Percentiles rank a stretch among this genome's conserved stretches.
Conservation (phyloP, 345 rosid genomes). For the Pistacia integerrima region DNA sequence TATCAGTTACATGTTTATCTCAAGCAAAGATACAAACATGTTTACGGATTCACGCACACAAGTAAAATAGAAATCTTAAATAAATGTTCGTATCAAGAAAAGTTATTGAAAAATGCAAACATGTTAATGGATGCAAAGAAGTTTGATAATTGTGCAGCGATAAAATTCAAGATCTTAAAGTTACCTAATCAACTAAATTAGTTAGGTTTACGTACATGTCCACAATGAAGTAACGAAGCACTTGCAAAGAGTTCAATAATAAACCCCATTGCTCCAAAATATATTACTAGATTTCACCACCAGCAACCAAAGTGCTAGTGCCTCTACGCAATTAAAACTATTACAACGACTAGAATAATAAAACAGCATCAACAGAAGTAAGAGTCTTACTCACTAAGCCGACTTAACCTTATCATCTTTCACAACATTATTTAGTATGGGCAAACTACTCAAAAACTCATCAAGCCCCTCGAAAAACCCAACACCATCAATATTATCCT, state of each 20-base stretch:
- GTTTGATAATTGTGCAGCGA: neutral
- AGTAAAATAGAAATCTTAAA: neutral
- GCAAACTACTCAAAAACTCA: slow-evolving; percentile 90
- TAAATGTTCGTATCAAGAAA: neutral
- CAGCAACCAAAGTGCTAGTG: slow-evolving; percentile 22
- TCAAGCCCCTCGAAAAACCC: slow-evolving; percentile 95
- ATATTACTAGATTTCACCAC: slow-evolving; percentile 27
- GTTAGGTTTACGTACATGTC: neutral
- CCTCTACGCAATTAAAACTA: slow-evolving; percentile 29
- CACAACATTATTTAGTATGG: slow-evolving; percentile 73
- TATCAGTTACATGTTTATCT: no score
- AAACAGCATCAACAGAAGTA: slow-evolving; percentile 26
- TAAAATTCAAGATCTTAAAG: neutral
- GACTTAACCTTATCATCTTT: slow-evolving; percentile 87
- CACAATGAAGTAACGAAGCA: neutral
- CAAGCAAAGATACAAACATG: no score
- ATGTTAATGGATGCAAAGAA: neutral
- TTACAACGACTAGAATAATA: slow-evolving; percentile 23
- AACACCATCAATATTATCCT: slow-evolving; percentile 80
- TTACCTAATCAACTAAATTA: neutral
- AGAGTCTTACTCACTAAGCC: slow-evolving; percentile 52
- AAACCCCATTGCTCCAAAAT: slow-evolving; percentile 37
- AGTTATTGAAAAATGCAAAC: slow-evolving; percentile 2
- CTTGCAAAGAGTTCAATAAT: slow-evolving; percentile 2
- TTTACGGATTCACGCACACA: no score